Conservation (phyloP, 768 basidiomycete genomes). For the Suillus subalutaceus region DNA sequence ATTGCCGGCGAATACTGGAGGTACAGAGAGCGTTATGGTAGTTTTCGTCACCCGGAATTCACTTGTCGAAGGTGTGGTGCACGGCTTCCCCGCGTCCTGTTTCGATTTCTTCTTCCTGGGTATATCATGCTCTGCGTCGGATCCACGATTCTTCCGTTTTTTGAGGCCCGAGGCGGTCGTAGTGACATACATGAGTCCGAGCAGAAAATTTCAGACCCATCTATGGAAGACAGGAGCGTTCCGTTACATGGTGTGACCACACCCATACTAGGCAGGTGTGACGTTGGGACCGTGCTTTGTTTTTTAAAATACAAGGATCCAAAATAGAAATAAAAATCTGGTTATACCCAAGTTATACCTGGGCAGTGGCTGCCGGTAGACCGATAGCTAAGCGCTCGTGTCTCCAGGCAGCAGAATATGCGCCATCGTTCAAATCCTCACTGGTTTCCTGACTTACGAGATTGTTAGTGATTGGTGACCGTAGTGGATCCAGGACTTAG, state of each 20-base stretch:
- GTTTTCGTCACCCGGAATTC: slow-evolving; percentile 69
- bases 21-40: slow-evolving; percentile 71
- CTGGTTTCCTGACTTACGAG: no score
- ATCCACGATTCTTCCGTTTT: slow-evolving; percentile 40
- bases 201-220: no score
- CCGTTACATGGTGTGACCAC: background rate
- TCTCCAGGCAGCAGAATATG: no score
- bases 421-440: no score
- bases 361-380: no score
- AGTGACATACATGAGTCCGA: background rate
- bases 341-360: no score
- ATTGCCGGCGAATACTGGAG: slow-evolving; percentile 79
- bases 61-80: slow-evolving; percentile 30
- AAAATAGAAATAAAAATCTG: no score
- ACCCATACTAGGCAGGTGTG: background rate
- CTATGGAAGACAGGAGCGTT: background rate
- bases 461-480: no score
- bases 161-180: slow-evolving; percentile 28
- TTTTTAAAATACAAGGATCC: no score
- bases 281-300: background rate
- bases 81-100: slow-evolving; percentile 38
- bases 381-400: no score
- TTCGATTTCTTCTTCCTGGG: slow-evolving; percentile 36
- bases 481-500: no score
- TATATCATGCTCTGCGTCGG: slow-evolving; percentile 25